A percentile compares a stretch with the other conserved stretches of the same genome.
phyloP scores from a whole-genome alignment of 768 basidiomycete genomes.

The Xerocomus potaroensis region DNA sequence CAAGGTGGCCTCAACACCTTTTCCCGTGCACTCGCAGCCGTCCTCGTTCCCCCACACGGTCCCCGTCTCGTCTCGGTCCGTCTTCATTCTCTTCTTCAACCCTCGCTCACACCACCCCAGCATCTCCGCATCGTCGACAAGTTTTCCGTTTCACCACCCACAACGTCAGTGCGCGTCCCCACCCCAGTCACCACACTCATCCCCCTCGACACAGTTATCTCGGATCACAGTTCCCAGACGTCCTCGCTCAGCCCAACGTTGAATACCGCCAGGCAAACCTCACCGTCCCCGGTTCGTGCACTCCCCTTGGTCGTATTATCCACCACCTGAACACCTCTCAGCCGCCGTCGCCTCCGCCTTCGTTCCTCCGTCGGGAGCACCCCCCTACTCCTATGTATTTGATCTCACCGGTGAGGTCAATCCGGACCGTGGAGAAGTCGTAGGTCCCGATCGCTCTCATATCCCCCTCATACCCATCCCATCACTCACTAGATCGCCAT shows the following conservation, averaged over 20 bases:
- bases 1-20: constrained; percentile 79
- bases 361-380: constrained; percentile 63
- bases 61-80: constrained; percentile 21
- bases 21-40: constrained; percentile 64
- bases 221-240: constrained; percentile 66
- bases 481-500: constrained; percentile 62
- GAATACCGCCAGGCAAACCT: constrained; percentile 83
- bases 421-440: constrained; percentile 71
- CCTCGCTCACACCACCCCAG: constrained; percentile 36
- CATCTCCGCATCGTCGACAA: constrained; percentile 71
- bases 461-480: constrained; percentile 3
- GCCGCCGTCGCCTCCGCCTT: constrained; percentile 67
- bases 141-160: constrained; percentile 68
- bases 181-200: constrained; percentile 7
- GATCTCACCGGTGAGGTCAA: constrained; percentile 81
- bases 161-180: constrained; percentile 48
- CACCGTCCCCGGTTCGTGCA: constrained; percentile 58
- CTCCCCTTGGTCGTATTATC: background rate
- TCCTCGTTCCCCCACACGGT: constrained; percentile 55
- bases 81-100: constrained; percentile 56
- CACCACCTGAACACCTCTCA: constrained; percentile 29
- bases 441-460: constrained; percentile 30
- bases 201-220: constrained; percentile 53
- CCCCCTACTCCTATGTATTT: constrained; percentile 77
- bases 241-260: constrained; percentile 63